Conservation (phyloP, 495 filamentous ascomycete species). For the Trichocladium antarcticum region DNA sequence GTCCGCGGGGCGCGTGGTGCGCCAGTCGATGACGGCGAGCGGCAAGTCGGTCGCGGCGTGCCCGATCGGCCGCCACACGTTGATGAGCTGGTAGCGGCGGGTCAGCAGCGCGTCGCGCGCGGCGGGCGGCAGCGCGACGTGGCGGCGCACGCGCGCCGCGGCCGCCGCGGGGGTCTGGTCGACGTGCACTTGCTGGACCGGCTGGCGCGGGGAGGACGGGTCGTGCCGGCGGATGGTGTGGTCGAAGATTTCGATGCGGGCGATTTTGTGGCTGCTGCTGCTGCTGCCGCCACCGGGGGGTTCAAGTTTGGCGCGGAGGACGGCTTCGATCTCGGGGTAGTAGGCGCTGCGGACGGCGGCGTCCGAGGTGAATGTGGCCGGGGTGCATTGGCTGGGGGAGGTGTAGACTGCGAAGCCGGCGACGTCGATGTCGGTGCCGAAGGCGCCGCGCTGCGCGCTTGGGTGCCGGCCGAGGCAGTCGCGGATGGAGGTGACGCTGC, state of each 20-base stretch:
- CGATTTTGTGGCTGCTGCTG: slow-evolving; percentile 15
- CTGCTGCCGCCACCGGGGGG: not conserved
- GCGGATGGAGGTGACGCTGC: slow-evolving; percentile 27
- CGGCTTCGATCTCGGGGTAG: slow-evolving; percentile 67
- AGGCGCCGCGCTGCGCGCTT: slow-evolving; percentile 6
- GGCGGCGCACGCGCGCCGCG: slow-evolving; percentile 50
- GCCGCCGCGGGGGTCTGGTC: slow-evolving; percentile 65
- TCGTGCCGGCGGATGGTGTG: slow-evolving; percentile 64
- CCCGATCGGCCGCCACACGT: slow-evolving; percentile 77
- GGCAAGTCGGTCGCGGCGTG: slow-evolving; percentile 57
- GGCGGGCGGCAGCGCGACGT: slow-evolving; percentile 37
- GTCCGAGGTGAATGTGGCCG: slow-evolving; percentile 51
- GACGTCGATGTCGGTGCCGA: slow-evolving; percentile 34
- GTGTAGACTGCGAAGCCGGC: slow-evolving; percentile 32
- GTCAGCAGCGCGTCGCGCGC: slow-evolving; percentile 47
- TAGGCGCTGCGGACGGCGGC: slow-evolving; percentile 51
- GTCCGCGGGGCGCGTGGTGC: slow-evolving; percentile 46
- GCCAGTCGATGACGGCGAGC: slow-evolving; percentile 60
- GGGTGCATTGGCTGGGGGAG: slow-evolving; percentile 35
- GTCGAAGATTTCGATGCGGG: slow-evolving; percentile 68
- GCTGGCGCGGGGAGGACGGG: slow-evolving; percentile 44
- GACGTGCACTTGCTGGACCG: slow-evolving; percentile 66
- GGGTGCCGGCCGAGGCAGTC: not conserved
- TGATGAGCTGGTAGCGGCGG: slow-evolving; percentile 65
- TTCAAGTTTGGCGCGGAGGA: slow-evolving; percentile 48